These are phyloP conservation scores for Suhomyces maxii DNA, from an alignment of 1,139 yeast genomes.

Conservation along the genomic window DNA sequence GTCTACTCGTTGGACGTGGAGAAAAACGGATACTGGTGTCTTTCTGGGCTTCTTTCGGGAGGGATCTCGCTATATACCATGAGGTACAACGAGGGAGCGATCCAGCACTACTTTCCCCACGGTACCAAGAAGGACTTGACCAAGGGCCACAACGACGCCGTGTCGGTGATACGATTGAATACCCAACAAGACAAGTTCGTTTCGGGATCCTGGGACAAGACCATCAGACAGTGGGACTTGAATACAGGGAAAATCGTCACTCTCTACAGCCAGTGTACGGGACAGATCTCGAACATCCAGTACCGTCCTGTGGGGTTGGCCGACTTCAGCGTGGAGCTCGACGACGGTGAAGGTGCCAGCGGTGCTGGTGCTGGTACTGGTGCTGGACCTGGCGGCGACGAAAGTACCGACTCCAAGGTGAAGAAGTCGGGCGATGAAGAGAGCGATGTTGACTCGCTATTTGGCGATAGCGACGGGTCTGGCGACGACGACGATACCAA, in stretches of 20 bases:
- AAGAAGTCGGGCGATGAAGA: slow-evolving; percentile 41
- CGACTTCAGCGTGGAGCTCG: slow-evolving; percentile 24
- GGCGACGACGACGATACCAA: slow-evolving; percentile 39
- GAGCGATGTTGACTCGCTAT: slow-evolving; percentile 70
- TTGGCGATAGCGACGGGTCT: slow-evolving; percentile 66
- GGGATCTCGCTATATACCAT: slow-evolving; percentile 85
- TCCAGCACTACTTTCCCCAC: slow-evolving; percentile 70
- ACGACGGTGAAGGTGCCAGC: slow-evolving; percentile 1
- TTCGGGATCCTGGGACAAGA: slow-evolving; percentile 91
- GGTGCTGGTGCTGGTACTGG: too few relatives aligned
- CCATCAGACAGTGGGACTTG: slow-evolving; percentile 81
- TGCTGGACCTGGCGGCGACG: too few relatives aligned
- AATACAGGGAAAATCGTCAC: slow-evolving; percentile 62
- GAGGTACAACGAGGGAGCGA: slow-evolving; percentile 79
- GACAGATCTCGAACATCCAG: slow-evolving; percentile 78
- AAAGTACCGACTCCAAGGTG: not conserved
- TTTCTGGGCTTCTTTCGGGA: slow-evolving; percentile 81
- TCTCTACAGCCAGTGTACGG: slow-evolving; percentile 56
- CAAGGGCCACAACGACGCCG: slow-evolving; percentile 65
- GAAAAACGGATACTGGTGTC: slow-evolving; percentile 77
- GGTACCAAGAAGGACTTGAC: slow-evolving; percentile 20
- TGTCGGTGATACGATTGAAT: slow-evolving; percentile 68
- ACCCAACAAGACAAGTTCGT: slow-evolving; percentile 60
- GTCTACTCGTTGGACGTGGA: slow-evolving; percentile 87
- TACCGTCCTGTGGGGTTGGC: slow-evolving; percentile 73